Base-by-base conservation (phyloP, 371 early-diverging fungal genomes). In the Nematocida sp. region DNA sequence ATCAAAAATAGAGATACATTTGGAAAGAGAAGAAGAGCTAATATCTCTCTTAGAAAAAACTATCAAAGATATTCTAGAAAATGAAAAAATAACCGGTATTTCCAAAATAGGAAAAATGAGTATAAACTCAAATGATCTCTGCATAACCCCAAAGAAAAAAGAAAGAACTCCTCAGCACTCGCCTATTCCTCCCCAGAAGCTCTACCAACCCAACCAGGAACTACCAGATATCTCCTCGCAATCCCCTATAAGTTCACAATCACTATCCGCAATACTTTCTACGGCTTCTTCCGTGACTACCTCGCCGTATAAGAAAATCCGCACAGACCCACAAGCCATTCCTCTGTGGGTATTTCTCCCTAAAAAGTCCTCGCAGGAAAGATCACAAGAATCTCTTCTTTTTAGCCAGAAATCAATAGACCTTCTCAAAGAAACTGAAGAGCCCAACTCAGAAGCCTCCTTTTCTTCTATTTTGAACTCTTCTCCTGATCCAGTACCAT, bases 1-100 rank as follows among this genome's bases (percentile, higher is more conserved):
- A 0, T 92, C 94, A 39, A 96, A 96, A 77, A 86, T 87, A 25
- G 91, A 93, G 86, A 93, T 96, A 11, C 88, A 90, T 60, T 90
- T 96, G 63, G 80, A 92, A 66, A 85, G 93, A 77, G 91, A 93
- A 79, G 92, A 94, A n/a, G 78, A 83, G 18, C 86, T 95, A 18
- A 83, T 91, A 13, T 87, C 86, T 77, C 81, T 9, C 26, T 3
- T 71, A 20, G 63, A 61, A 23, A 16, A 4, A 3, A 50, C 42
- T 26, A 26, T 71, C n/a, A 36, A 49, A 26, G 54, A 35, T 11
- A 20, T 40, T 9, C 51, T 71, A 13, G 60, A 71, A 49, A 71
- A 28, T 0, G 5, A 71, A 4, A 71, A 33, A 33, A 61, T 53
- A 33, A 53, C 32, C 3, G 55, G 66, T 9, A 11, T 16, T 20